These are phyloP conservation scores for Capsicum pubescens DNA, from an alignment of 257 asterid species.

Conservation along the genomic window DNA sequence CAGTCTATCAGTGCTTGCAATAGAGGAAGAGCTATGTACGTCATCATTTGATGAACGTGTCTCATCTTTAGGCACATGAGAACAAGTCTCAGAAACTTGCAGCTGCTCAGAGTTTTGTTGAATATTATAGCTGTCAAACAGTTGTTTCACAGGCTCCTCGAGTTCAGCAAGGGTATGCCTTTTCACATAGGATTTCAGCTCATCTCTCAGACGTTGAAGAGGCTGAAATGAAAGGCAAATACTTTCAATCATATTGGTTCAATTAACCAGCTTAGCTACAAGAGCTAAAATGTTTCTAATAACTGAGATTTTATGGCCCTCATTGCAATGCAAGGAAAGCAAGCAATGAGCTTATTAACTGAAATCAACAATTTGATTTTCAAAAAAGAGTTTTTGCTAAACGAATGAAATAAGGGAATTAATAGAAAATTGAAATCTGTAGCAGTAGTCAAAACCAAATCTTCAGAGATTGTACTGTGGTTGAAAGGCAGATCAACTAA, in stretches of 20 bases:
- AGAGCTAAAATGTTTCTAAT: background rate
- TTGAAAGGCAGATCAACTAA: too few species aligned
- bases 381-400: background rate
- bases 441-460: background rate
- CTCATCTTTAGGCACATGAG: conserved; percentile 64
- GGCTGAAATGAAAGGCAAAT: conserved; percentile 50
- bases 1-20: conserved; percentile 47
- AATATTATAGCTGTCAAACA: conserved; percentile 68
- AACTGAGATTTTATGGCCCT: background rate
- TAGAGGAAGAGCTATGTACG: conserved; percentile 61
- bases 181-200: conserved; percentile 66
- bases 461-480: background rate
- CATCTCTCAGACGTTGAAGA: conserved; percentile 71
- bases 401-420: background rate
- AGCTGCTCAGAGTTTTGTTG: conserved; percentile 55
- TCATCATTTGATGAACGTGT: conserved; percentile 65
- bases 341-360: background rate
- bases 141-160: conserved; percentile 62
- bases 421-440: background rate
- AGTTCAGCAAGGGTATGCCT: conserved; percentile 59
- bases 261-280: background rate
- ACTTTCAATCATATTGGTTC: background rate
- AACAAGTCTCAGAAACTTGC: conserved; percentile 58
- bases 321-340: conserved; percentile 8
- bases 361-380: background rate